phyloP scores from a whole-genome alignment of 2,329 filamentous ascomycete genomes.

The Phaeosphaeria sp. region DNA sequence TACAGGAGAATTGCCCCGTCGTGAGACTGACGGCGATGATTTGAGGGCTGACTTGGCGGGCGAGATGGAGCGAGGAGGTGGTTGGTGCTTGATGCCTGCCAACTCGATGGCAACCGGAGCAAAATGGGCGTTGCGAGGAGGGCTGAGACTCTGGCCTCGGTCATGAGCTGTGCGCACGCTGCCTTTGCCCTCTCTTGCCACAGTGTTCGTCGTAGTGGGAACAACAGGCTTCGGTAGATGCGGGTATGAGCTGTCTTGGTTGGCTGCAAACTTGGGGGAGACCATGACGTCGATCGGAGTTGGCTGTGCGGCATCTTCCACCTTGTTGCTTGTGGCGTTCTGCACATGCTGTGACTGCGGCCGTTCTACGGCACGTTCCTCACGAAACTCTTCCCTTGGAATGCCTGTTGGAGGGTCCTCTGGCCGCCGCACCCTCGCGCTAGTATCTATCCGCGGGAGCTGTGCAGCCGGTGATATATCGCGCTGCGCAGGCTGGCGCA shows the following conservation, averaged over 20 bases:
- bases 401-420: conserved; percentile 13
- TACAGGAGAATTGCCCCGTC: conserved; percentile 53
- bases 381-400: conserved; percentile 6
- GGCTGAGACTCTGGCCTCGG: conserved; percentile 59
- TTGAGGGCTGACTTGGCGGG: conserved; percentile 82
- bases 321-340: conserved; percentile 39
- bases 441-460: conserved; percentile 5
- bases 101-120: conserved; percentile 62
- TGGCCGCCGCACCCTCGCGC: conserved; percentile 5
- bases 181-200: conserved; percentile 16
- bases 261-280: conserved; percentile 28
- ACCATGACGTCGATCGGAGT: conserved; percentile 10
- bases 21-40: conserved; percentile 62
- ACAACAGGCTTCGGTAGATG: conserved; percentile 17
- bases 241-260: conserved; percentile 39
- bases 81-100: conserved; percentile 67
- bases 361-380: conserved; percentile 6
- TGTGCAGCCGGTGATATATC: conserved; percentile 15
- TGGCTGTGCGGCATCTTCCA: conserved; percentile 19
- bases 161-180: conserved; percentile 31
- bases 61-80: conserved; percentile 73
- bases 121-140: conserved; percentile 73
- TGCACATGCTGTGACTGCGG: conserved; percentile 53
- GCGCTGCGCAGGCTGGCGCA: conserved; percentile 18
- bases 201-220: conserved; percentile 11